These are phyloP conservation scores for Dioszegia aurantiaca DNA, from an alignment of 768 basidiomycete genomes.

Conservation along the genomic window DNA sequence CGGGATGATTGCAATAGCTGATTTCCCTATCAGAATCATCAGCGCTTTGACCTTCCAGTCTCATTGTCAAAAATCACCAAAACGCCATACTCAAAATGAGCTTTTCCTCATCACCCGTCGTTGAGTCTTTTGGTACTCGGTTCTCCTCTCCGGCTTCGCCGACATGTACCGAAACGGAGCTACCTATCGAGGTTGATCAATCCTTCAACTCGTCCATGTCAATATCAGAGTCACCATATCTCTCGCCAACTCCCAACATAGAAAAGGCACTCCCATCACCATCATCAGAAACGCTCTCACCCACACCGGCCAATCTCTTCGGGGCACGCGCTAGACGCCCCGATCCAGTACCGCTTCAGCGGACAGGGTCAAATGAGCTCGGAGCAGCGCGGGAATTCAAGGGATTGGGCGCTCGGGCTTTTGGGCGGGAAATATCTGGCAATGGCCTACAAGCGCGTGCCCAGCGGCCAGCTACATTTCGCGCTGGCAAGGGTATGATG, in stretches of 20 bases:
- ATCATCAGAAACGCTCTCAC: slow-evolving; percentile 24
- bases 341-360: slow-evolving; percentile 42
- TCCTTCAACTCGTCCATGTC: slow-evolving; percentile 51
- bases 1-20: slow-evolving; percentile 14
- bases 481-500: slow-evolving; percentile 37
- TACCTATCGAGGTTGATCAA: slow-evolving; percentile 46
- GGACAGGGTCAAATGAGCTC: slow-evolving; percentile 5
- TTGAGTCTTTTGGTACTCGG: slow-evolving; percentile 36
- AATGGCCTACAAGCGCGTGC: slow-evolving; percentile 26
- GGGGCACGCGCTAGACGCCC: slow-evolving; percentile 31
- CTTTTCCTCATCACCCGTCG: slow-evolving; percentile 43
- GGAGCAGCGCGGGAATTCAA: slow-evolving; percentile 16
- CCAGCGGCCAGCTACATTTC: slow-evolving; percentile 21
- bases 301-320: slow-evolving; percentile 25
- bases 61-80: not conserved
- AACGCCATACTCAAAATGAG: slow-evolving; percentile 17
- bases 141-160: slow-evolving; percentile 44
- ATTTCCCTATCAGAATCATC: slow-evolving; percentile 11
- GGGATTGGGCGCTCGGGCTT: slow-evolving; percentile 8
- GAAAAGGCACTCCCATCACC: slow-evolving; percentile 6
- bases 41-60: not conserved
- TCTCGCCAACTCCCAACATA: slow-evolving; percentile 21
- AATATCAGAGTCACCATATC: slow-evolving; percentile 21
- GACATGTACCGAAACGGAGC: slow-evolving; percentile 39
- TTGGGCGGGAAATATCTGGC: slow-evolving; percentile 34